Conservation (phyloP, 148 eudicot genomes). For the Vaccinium myrtillus region DNA sequence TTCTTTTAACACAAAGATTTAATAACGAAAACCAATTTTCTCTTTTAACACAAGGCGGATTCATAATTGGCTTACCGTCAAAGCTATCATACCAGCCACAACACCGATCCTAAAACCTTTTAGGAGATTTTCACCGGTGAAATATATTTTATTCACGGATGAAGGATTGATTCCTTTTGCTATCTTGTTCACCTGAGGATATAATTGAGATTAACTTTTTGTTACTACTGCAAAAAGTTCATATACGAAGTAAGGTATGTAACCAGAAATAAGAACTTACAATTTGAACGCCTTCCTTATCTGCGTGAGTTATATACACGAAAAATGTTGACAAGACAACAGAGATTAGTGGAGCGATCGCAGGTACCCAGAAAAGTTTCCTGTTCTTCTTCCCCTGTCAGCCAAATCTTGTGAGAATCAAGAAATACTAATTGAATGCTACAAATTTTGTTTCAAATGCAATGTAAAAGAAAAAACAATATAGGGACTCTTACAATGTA, state of each 20-base stretch:
- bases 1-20: background rate
- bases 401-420: constrained; percentile 12
- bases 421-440: background rate
- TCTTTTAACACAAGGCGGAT: background rate
- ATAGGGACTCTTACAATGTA: constrained; percentile 43
- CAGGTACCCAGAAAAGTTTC: constrained; percentile 63
- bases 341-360: constrained; percentile 53
- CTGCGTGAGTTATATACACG: constrained; percentile 61
- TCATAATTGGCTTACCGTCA: constrained; percentile 33
- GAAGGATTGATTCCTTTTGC: constrained; percentile 61
- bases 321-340: constrained; percentile 52
- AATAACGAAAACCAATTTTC: background rate
- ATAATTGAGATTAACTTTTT: background rate
- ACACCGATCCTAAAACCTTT: constrained; percentile 41
- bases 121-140: constrained; percentile 36
- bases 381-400: constrained; percentile 59
- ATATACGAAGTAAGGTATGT: background rate
- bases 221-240: background rate
- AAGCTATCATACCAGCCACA: constrained; percentile 44
- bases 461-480: background rate
- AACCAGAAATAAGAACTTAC: constrained; percentile 19
- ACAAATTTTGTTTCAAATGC: background rate
- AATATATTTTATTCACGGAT: constrained; percentile 46
- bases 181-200: constrained; percentile 49
- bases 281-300: constrained; percentile 56